Evolutionary conservation across 2,329 filamentous ascomycete genomes (phyloP).

Genomic region (Calycina herbarum): DNA sequence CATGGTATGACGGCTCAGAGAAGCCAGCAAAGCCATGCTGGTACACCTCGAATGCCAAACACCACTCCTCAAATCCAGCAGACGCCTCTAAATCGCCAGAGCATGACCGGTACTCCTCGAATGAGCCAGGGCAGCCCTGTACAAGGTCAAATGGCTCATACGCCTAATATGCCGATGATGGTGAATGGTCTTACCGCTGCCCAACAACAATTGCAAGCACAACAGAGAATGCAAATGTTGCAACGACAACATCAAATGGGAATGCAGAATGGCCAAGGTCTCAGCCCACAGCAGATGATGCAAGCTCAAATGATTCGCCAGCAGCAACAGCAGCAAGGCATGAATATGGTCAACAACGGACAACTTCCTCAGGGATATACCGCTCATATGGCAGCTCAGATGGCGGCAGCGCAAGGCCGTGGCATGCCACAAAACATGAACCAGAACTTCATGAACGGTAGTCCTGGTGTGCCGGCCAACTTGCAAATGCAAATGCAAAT

Average conservation of each 20-base stretch:
- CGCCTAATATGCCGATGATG: conserved; percentile 57
- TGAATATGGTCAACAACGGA: conserved; percentile 18
- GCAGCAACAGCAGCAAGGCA: conserved; percentile 39
- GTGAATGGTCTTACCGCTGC: conserved; percentile 42
- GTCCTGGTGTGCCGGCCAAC: conserved; percentile 38
- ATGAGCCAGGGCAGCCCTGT: conserved; percentile 64
- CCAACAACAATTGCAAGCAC: conserved; percentile 30
- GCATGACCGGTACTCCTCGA: conserved; percentile 57
- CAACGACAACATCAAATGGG: conserved; percentile 39
- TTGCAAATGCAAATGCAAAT: conserved; percentile 41
- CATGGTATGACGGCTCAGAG: conserved; percentile 63
- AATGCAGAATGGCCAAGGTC: conserved; percentile 36
- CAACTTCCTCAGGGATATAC: conserved; percentile 27
- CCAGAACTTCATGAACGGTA: conserved; percentile 36
- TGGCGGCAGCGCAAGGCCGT: conserved; percentile 9
- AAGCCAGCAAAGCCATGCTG: conserved; percentile 66
- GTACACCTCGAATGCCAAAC: conserved; percentile 62
- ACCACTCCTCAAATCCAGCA: conserved; percentile 63
- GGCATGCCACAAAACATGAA: conserved; percentile 32
- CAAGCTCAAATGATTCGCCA: conserved; percentile 20
- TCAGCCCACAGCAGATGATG: conserved; percentile 31
- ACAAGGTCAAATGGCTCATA: conserved; percentile 58
- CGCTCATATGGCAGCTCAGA: conserved; percentile 21
- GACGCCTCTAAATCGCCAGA: conserved; percentile 56
- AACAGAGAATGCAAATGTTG: conserved; percentile 25